These are phyloP conservation scores for Corynespora cassiicola DNA, from an alignment of 2,329 filamentous ascomycete genomes.

Conservation along the genomic window DNA sequence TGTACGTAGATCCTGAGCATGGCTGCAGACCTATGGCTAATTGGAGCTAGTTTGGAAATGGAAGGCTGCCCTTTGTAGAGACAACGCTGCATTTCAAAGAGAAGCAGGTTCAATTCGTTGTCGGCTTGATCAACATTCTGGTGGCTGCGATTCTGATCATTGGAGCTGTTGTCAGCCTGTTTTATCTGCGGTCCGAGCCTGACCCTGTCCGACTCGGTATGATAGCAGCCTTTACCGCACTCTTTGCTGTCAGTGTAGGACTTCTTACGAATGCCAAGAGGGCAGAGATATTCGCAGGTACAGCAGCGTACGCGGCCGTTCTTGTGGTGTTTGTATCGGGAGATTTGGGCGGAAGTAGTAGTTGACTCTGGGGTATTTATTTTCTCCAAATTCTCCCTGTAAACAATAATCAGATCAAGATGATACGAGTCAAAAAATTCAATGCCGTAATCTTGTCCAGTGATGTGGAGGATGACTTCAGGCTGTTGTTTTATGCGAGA, in stretches of 20 bases:
- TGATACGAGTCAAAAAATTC: no score
- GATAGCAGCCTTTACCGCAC: slow-evolving; percentile 23
- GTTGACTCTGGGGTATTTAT: no score
- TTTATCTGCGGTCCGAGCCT: slow-evolving; percentile 11
- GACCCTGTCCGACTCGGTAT: slow-evolving; percentile 20
- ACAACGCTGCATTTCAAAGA: slow-evolving; percentile 5
- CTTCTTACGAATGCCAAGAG: slow-evolving; percentile 25
- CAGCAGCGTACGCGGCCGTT: slow-evolving; percentile 25
- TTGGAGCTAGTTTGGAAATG: no score
- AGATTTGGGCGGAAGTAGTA: no score
- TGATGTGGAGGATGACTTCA: no score
- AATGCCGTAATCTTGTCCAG: no score
- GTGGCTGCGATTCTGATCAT: slow-evolving; percentile 27
- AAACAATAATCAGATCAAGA: no score
- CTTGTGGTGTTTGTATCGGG: slow-evolving; percentile 28
- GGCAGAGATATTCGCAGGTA: slow-evolving; percentile 31
- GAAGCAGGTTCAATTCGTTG: slow-evolving; percentile 1
- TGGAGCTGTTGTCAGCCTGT: slow-evolving; percentile 26
- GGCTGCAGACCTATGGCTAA: no score
- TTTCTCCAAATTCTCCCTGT: no score
- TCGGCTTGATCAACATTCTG: slow-evolving; percentile 6
- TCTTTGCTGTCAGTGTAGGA: slow-evolving; percentile 28
- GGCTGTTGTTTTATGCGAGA: no score
- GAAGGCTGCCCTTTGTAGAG: no score
- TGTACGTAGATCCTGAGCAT: background rate